Evolutionary conservation across 1,284 basidiomycete species (phyloP).

Genomic region (Waitea zeae): DNA sequence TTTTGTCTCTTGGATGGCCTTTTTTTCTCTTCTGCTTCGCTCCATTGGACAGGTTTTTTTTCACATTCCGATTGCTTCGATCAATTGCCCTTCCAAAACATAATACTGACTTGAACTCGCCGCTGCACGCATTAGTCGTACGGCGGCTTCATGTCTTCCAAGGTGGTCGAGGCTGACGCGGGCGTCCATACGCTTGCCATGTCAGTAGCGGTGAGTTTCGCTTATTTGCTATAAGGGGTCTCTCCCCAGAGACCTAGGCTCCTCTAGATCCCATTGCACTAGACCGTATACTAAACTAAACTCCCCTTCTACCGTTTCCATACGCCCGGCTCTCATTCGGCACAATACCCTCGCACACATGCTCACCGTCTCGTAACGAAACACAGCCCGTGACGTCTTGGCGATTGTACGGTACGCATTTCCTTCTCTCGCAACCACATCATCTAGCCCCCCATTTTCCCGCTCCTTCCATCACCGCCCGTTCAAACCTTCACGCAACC

Average conservation of each 20-base stretch:
- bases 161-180: slow-evolving; percentile 75
- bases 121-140: slow-evolving; percentile 42
- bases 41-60: too few species aligned
- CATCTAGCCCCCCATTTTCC: too few species aligned
- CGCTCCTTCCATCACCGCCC: neutral
- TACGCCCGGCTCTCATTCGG: too few species aligned
- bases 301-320: slow-evolving; percentile 1
- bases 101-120: slow-evolving; percentile 3
- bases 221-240: too few species aligned
- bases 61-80: too few species aligned
- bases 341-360: neutral
- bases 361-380: slow-evolving; percentile 1
- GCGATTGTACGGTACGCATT: slow-evolving; percentile 58
- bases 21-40: too few species aligned
- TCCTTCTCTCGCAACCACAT: too few species aligned
- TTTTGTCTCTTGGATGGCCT: neutral
- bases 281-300: neutral
- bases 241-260: too few species aligned
- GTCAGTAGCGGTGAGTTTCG: slow-evolving; percentile 60
- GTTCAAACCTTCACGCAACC: neutral
- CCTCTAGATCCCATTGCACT: slow-evolving; percentile 1
- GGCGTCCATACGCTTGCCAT: slow-evolving; percentile 81
- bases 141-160: slow-evolving; percentile 86
- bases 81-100: slow-evolving; percentile 1
- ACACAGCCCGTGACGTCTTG: slow-evolving; percentile 69